These are phyloP conservation scores for Citrus glauca DNA, from an alignment of 345 rosid species.

Conservation along the genomic window DNA sequence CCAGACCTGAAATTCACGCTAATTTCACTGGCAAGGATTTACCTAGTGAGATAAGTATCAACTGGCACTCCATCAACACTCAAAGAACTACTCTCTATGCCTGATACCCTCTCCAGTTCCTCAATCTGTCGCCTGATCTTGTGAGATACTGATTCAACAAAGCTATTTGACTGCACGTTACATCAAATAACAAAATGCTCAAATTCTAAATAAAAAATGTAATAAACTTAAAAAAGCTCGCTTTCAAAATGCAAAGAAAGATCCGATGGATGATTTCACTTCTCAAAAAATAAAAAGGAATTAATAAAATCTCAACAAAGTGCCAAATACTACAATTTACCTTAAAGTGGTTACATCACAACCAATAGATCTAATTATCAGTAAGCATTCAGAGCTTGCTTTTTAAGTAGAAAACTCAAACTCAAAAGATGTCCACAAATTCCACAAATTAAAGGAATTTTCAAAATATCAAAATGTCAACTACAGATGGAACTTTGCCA, in stretches of 20 bases:
- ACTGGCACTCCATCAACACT: constrained; percentile 96
- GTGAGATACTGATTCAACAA: constrained; percentile 88
- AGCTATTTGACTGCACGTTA: constrained; percentile 72
- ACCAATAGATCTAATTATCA: background rate
- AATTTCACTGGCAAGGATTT: background rate
- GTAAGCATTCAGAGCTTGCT: background rate
- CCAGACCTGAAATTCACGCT: background rate
- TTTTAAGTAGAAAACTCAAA: background rate
- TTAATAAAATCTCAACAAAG: background rate
- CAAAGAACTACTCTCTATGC: constrained; percentile 76
- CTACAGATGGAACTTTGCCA: background rate
- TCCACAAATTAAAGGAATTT: background rate
- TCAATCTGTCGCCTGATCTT: constrained; percentile 99
- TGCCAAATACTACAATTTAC: background rate
- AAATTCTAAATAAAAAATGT: background rate
- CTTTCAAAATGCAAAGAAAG: background rate
- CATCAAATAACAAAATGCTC: constrained; percentile 11
- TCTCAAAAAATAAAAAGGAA: background rate
- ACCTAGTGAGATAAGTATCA: constrained; percentile 98
- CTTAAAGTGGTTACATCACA: background rate
- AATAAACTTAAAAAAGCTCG: background rate
- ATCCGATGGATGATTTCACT: background rate
- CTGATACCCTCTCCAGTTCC: constrained; percentile 86
- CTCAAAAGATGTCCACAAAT: background rate
- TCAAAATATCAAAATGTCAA: background rate